phyloP scores from a whole-genome alignment of 306 rosid species.

The Vigna radiata region DNA sequence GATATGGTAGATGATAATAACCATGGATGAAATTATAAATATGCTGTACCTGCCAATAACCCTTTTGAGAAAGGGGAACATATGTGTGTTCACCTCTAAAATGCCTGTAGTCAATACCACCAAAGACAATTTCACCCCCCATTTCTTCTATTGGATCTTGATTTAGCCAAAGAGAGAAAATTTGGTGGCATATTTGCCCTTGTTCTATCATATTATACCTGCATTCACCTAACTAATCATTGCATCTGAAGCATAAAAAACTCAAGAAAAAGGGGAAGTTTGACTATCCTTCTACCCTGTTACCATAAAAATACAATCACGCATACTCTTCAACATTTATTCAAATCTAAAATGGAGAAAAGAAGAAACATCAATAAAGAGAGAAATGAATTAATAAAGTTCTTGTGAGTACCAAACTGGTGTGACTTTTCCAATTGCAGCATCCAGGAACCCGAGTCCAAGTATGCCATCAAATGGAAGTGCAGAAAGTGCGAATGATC shows the following conservation, averaged over 20 bases:
- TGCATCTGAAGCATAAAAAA: conserved; percentile 14
- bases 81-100: conserved; percentile 76
- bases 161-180: conserved; percentile 58
- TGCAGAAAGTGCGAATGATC: conserved; percentile 44
- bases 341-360: not conserved
- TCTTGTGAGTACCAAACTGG: conserved; percentile 57
- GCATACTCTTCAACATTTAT: no score
- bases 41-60: conserved; percentile 76
- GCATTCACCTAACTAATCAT: conserved; percentile 30
- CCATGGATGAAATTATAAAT: conserved; percentile 22
- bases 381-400: conserved; percentile 18
- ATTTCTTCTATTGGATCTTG: conserved; percentile 43
- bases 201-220: conserved; percentile 61
- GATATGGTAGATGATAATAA: conserved; percentile 38
- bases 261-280: not conserved
- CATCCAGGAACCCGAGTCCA: conserved; percentile 60
- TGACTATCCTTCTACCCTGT: conserved; percentile 3
- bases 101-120: conserved; percentile 71
- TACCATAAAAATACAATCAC: conserved; percentile 14
- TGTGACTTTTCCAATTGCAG: conserved; percentile 49
- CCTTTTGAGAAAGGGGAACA: conserved; percentile 60
- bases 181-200: conserved; percentile 31
- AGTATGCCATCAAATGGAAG: conserved; percentile 59
- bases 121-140: conserved; percentile 66
- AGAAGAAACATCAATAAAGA: conserved; percentile 12